These are phyloP conservation scores for Gonium pectorale DNA, from an alignment of 139 green algal genomes.

Conservation along the genomic window DNA sequence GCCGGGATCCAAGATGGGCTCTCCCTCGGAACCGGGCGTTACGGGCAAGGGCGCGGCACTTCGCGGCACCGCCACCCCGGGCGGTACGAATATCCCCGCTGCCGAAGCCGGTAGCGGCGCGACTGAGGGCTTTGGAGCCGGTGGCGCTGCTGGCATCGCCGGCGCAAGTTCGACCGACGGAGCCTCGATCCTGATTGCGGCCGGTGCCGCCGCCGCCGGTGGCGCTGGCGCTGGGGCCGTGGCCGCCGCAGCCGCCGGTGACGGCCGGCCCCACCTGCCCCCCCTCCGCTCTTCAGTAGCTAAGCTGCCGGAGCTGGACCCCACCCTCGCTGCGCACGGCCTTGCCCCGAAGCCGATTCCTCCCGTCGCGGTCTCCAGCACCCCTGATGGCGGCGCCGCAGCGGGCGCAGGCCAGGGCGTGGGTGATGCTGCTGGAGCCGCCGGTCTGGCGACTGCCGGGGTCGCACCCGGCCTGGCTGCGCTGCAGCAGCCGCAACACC, in stretches of 20 bases:
- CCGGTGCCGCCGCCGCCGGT: not conserved
- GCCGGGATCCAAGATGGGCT: no score
- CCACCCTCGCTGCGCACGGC: not conserved
- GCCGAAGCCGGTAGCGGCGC: not conserved
- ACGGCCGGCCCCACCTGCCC: not conserved
- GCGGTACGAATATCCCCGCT: not conserved
- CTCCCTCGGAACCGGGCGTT: no score
- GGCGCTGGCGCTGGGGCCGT: not conserved
- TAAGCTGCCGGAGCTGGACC: not conserved
- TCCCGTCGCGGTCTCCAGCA: not conserved
- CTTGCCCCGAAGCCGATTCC: not conserved
- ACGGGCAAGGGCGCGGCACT: no score
- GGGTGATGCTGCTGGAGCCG: not conserved
- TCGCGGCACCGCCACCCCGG: no score
- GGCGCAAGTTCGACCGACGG: not conserved
- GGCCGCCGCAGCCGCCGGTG: not conserved
- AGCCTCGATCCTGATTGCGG: no score
- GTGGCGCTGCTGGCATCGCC: not conserved
- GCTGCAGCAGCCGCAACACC: not conserved
- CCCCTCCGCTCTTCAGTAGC: not conserved
- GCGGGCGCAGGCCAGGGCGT: no score
- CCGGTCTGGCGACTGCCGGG: not conserved
- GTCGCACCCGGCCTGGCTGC: not conserved
- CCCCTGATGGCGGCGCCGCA: not conserved
- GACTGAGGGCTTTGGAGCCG: not conserved